Evolutionary conservation across 2,329 filamentous ascomycete genomes (phyloP), one percentile per base, ranked within the genome.

Genomic region (Aspergillus sp.): DNA sequence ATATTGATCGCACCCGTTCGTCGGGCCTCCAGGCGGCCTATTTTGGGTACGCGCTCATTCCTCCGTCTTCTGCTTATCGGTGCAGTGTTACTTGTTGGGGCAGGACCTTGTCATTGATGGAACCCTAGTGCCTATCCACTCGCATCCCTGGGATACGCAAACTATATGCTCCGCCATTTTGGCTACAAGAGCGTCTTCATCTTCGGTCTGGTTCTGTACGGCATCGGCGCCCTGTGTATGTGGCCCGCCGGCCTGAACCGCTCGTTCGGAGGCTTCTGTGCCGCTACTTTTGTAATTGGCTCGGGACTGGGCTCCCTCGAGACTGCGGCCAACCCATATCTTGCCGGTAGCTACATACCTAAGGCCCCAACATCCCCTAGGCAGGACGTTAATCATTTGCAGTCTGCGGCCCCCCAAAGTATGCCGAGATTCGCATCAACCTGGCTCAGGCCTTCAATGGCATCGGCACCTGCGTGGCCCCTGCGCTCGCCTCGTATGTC

Each of bases 161-260:
- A 78, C 43, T 81, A 78, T 73, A 76, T 92, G 55, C 76, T 94
- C 7, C 82, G 88, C 17, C 81, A 82, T 52, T 89, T 87, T 47
- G 90, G 90, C 3, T 94, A 90, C 73, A 88, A 90, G 59, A 84
- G 84, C 40, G 90, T 88, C 0, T 92, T 94, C 61, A 92, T 94
- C 54, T 78, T 86, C 24, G 89, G 88, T 35, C 77, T 91, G 6
- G 77, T 73, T 52, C 78, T 90, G 42, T 89, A 90, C 68, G 84
- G 86, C 1, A 77, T 83, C 4, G 87, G 87, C 1, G 89, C 88
- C 33, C 83, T 93, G 57, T 90, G 91, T 73, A 92, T 93, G 73
- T 94, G 89, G 89, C 89, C 89, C 0, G 87, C 86, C 1, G 87
- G 86, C 7, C 82, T 92, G 9, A 81, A 90, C 53, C 79, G 80